Base-by-base conservation (phyloP, 805 yeast species). In the Wickerhamomyces bovis region DNA sequence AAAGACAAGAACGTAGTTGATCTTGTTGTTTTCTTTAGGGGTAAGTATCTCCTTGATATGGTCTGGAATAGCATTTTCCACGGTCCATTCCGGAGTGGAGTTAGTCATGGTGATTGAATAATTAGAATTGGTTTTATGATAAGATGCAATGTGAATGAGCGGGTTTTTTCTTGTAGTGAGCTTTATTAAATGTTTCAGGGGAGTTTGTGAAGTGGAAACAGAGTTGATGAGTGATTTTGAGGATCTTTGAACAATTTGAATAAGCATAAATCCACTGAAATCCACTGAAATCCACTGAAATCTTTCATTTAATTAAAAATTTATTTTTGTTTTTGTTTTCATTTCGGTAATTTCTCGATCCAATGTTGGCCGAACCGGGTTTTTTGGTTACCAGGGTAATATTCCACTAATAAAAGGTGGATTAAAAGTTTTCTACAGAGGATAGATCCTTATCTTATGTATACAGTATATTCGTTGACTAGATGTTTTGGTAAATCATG, bases 1-100 rank as follows among this genome's bases (percentile, higher is more conserved):
- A 51, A 80, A 78, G 15, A 77, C 77, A 39, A 79, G 57, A 44
- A 81, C 74, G 62, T 80, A 78, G 56, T 78, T 76, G 43, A 70
- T 58, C 8, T 41, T 35, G 13, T 47, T 23, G 46, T 71, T 57
- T 25, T 41, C 10, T 28, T 51, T 40, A 8, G 42, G 22, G 30
- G 45, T 23, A 9, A 80, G 57, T 22, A 76, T 60, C 19, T 53
- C 56, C 52, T 64, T 61, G 41, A 80, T 64, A 16, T 71, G 65
- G 4, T 54, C 63, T 4, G 85, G 85, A 20, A 81, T 68, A 1
- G 77, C 79, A 18, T 62, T 61, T 51, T 78, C 76, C 5, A 82
- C 83, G 21, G 69, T 71, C 87, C 87, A 81, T 40, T 49, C 6
- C 8, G 45, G 33, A 19, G 40, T 39, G 18, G 30, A 21, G n/a